Base-by-base conservation (phyloP, 345 rosid species). In the Brassica nigra region DNA sequence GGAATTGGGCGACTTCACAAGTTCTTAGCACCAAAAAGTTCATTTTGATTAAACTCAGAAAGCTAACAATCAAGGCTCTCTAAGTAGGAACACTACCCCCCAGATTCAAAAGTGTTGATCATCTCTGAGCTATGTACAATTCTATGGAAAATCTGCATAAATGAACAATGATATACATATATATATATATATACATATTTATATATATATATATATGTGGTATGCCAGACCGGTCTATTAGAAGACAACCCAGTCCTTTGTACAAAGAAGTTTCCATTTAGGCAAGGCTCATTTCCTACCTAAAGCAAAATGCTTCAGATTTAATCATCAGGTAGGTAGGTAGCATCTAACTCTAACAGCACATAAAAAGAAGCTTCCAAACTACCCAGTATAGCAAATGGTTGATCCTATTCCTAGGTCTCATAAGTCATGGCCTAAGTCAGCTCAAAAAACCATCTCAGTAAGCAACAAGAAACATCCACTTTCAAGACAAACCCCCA, bases 401-500 rank as follows among this genome's bases (percentile, higher is more conserved):
- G 11, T 63, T 4, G 20, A 33, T 33, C 66, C 23, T 61, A 73
- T 20, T 33, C 66, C 23, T 61, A 73, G 7, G 62, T 31, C 63
- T 44, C 9, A 73, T 23, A 23, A 68, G 14, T 2, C 2, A 36
- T 57, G 18, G 68, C 33, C 16, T 42, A 70, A 33, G 0, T 47
- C 34, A 68, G 33, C 65, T 73, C 62, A 16, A 57, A 57, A 16
- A 20, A n/a, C 69, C 8, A 58, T 57, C 68, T 15, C 59, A 74
- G 16, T 79, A 47, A 49, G 34, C 11, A 79, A 68, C 49, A 59
- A 27, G 12, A 62, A 49, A 34, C 66, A 74, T 74, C 36, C 58
- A 67, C 20, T 0, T 68, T 61, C 70, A 79, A 68, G 63, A 73
- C 39, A 4, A 8, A 28, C 10, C 52, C n/a, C 54, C 66, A 61